Conservation (phyloP, 2,329 filamentous ascomycete genomes). For the Cordyceps cateniannulata region DNA sequence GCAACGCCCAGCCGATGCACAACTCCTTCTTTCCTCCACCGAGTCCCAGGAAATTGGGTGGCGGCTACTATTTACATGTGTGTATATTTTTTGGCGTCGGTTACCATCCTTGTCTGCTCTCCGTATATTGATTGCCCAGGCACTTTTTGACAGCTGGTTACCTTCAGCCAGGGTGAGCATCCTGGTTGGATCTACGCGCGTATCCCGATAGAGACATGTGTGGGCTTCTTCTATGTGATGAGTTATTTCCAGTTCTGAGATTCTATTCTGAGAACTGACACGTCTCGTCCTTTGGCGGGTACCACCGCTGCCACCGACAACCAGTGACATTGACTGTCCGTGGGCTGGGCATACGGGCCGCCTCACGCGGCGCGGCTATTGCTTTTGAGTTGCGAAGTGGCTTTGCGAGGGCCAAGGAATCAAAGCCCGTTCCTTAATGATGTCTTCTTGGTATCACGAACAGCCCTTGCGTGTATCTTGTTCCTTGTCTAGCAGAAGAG, state of each 20-base stretch:
- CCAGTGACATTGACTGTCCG: neutral
- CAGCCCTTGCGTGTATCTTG: no score
- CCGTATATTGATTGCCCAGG: neutral
- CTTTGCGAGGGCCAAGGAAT: neutral
- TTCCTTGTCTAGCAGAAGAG: neutral
- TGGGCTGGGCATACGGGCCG: neutral
- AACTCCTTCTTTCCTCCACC: neutral
- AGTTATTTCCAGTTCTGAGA: neutral
- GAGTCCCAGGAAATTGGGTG: conserved; percentile 2
- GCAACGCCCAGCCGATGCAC: neutral
- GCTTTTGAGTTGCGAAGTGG: neutral
- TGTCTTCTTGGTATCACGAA: neutral
- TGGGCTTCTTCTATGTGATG: neutral
- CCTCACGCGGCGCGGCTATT: neutral
- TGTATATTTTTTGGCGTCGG: neutral
- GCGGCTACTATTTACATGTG: neutral
- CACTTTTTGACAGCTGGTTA: neutral
- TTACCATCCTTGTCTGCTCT: neutral
- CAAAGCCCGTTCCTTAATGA: neutral
- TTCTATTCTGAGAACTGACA: neutral
- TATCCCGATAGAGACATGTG: neutral
- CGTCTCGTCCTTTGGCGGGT: neutral
- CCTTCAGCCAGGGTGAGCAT: neutral
- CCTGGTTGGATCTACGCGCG: neutral
- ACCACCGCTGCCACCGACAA: neutral